Evolutionary conservation across 2,329 filamentous ascomycete species (phyloP).

Genomic region (Cercospora sp.): DNA sequence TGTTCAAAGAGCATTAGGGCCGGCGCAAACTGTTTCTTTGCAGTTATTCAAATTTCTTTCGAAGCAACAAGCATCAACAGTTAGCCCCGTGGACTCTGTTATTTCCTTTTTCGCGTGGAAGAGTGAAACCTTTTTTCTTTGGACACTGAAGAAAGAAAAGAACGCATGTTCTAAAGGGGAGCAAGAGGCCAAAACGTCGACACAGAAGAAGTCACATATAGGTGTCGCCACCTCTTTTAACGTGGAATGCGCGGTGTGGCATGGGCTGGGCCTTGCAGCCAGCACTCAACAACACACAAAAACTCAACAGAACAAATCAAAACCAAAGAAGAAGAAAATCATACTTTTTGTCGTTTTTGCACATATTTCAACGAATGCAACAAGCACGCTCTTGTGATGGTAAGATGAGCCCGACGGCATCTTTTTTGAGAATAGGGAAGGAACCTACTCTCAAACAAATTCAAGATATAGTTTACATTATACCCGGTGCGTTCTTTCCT

Average conservation of each 20-base stretch:
- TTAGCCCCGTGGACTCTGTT: not conserved
- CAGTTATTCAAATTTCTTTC: not conserved
- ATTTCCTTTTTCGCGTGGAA: not conserved
- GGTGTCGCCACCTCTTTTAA: not conserved
- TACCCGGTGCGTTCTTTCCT: not conserved
- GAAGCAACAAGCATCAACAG: not conserved
- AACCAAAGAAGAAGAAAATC: not conserved
- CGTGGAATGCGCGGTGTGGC: not conserved
- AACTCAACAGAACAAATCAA: not conserved
- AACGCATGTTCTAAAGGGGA: not conserved
- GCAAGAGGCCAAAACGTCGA: not conserved
- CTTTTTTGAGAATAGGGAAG: not conserved
- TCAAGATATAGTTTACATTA: not conserved
- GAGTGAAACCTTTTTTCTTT: not conserved
- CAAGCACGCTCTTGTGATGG: slow-evolving; percentile 19
- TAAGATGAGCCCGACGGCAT: slow-evolving; percentile 24
- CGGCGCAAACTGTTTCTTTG: slow-evolving; percentile 16
- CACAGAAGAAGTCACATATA: not conserved
- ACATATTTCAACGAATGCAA: slow-evolving; percentile 12
- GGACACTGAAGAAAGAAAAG: slow-evolving; percentile 2
- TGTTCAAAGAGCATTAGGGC: slow-evolving; percentile 15
- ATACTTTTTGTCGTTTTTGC: not conserved
- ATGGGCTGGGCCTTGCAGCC: not conserved
- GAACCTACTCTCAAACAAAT: not conserved
- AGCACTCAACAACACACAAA: not conserved